These are phyloP conservation scores for Prunus kanzakura DNA, from an alignment of 306 rosid species.

Conservation along the genomic window DNA sequence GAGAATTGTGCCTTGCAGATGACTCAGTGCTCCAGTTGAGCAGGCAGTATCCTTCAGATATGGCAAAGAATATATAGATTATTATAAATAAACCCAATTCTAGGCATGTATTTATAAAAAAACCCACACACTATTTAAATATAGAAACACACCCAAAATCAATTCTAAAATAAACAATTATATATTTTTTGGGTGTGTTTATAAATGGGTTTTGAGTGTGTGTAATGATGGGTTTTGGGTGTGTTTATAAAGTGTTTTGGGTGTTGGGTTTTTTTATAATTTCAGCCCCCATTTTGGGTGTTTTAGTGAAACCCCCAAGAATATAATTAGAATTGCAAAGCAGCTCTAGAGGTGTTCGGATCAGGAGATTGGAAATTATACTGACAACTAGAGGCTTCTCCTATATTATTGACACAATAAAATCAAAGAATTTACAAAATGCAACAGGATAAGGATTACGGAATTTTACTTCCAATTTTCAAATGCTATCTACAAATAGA, in stretches of 20 bases:
- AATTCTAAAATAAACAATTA: too few relatives aligned
- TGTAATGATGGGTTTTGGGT: too few relatives aligned
- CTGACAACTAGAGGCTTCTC: not conserved
- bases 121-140: too few relatives aligned
- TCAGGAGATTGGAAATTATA: not conserved
- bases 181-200: too few relatives aligned
- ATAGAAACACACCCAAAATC: too few relatives aligned
- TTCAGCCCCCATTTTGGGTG: too few relatives aligned
- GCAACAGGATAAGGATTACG: not conserved
- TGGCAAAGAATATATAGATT: not conserved
- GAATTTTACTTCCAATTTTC: not conserved
- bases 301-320: too few relatives aligned
- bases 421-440: not conserved
- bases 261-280: too few relatives aligned
- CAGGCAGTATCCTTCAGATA: constrained; percentile 59
- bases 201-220: too few relatives aligned
- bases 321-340: not conserved
- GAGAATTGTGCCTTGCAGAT: constrained; percentile 79
- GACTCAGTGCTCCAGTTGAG: constrained; percentile 66
- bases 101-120: too few relatives aligned
- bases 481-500: not conserved
- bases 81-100: too few relatives aligned
- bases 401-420: not conserved
- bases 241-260: too few relatives aligned
- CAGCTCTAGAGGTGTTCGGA: not conserved